A percentile compares a stretch with the other conserved stretches of the same genome.
phyloP scores from a whole-genome alignment of 352 stramenopile species.

The Phytophthora tentaculata region DNA sequence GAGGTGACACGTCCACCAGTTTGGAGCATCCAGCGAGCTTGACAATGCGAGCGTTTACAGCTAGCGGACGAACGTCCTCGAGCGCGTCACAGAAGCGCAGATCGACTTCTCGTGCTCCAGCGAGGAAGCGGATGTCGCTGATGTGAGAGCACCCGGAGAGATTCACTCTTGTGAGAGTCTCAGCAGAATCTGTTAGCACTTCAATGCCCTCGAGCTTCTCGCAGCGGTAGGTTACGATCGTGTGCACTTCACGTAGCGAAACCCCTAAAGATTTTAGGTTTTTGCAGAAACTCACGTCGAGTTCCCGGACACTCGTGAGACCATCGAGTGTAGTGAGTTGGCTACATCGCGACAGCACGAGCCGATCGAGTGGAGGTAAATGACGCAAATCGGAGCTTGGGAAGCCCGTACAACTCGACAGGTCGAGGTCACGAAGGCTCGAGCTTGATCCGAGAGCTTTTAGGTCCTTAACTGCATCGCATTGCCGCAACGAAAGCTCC shows the following conservation, averaged over 20 bases:
- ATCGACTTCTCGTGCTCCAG: conserved; percentile 49
- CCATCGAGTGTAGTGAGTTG: conserved; percentile 51
- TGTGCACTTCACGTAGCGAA: conserved; percentile 38
- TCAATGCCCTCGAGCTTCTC: conserved; percentile 53
- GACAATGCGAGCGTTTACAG: conserved; percentile 41
- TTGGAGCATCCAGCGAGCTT: conserved; percentile 67
- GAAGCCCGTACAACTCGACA: conserved; percentile 61
- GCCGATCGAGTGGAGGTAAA: conserved; percentile 43
- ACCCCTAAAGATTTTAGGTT: conserved; percentile 43
- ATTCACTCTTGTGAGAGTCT: conserved; percentile 44
- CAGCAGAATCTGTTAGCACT: conserved; percentile 27
- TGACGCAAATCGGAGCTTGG: conserved; percentile 41
- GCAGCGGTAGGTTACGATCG: conserved; percentile 63
- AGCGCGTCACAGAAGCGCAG: conserved; percentile 74
- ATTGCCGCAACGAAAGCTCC: conserved; percentile 61
- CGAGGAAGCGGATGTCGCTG: conserved; percentile 49
- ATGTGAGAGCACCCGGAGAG: conserved; percentile 63
- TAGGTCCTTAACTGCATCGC: conserved; percentile 51
- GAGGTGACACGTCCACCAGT: conserved; percentile 51
- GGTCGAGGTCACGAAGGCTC: conserved; percentile 54
- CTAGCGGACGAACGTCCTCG: conserved; percentile 48
- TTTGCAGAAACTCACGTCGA: conserved; percentile 80
- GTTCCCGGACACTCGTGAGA: conserved; percentile 44
- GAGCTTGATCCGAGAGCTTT: conserved; percentile 40
- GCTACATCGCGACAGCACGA: conserved; percentile 66